Evolutionary conservation across 352 stramenopile species (phyloP), one percentile per base, ranked within the genome.

Genomic region (Phytophthora ohioensis): DNA sequence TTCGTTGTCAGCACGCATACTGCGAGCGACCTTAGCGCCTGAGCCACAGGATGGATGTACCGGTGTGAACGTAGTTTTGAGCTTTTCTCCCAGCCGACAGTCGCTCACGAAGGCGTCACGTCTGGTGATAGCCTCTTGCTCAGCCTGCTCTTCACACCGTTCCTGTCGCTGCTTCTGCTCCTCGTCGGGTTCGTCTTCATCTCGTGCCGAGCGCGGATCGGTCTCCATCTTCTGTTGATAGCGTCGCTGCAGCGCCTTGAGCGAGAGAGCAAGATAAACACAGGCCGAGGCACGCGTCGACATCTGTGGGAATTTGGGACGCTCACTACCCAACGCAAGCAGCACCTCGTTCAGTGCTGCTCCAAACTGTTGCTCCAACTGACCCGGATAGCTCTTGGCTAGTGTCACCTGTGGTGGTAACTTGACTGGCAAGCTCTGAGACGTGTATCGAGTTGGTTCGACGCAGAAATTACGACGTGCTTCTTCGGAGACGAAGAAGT

Each of bases 361-460:
- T 9, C 81, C 76, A 17, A 93, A 67, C 38, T 88, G 76, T 41
- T 93, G 86, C 64, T 93, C 86, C 48, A 91, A 52, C 32, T 82
- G 78, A 0, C 84, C 82, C 0, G 81, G 80, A 34, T 82, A 89
- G 45, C 78, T 87, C 48, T 85, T 88, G 13, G 71, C 61, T 1
- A 92, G 57, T 13, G 67, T 67, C 5, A 93, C 64, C 36, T 91
- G 76, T 1, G 84, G 86, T 30, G 84, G 86, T 21, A 93, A 71
- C 64, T 92, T 91, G 5, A 88, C 77, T 5, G 86, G 84, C 36
- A 93, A 51, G 17, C 78, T 79, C 13, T 84, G 78, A 11, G 46
- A 66, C 2, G 73, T 73, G 36, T 76, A 92, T n/a, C 68, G 67
- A 41, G 64, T 61, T 11, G 84, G 86, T 32, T 91, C 65, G 3